Evolutionary conservation across 1,284 basidiomycete genomes (phyloP), one percentile per base, ranked within the genome.

Genomic region (Malassezia brasiliensis): DNA sequence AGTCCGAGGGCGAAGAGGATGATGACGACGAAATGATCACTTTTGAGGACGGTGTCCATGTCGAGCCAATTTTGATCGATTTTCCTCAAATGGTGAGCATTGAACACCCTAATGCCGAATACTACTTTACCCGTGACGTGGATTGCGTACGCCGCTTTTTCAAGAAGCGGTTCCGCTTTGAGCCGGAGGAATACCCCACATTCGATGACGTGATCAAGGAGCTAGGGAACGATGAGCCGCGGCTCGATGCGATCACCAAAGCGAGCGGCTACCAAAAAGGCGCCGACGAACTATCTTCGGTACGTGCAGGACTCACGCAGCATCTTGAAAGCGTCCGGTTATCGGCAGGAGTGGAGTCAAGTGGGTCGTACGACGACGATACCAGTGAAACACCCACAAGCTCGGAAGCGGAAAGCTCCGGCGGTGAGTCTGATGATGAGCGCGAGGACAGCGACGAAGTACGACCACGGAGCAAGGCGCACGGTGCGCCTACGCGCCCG

Each of bases 71-170:
- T 51, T 83, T 99, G 34, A 98, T 99, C 66, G 94, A 99, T 78
- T 99, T 99, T 74, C 93, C 93, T 2, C 93, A 99, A 78, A 96
- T 98, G 93, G 88, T 98, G 76, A 90, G 87, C 79, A 93, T 88
- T 35, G 87, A 90, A 47, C 93, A 99, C 70, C 83, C 85, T 68
- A 96, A 99, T 75, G 94, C 93, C 10, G 93, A 96, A 78, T 94
- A 86, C 86, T 98, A 94, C 78, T 99, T 99, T 77, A 90, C 96
- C 72, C 85, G 94, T 34, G 94, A 99, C 75, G 94, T 99, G 14
- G 85, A 93, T 59, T 96, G 94, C 75, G 90, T 99, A 62, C 83
- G 89, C 40, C 84, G 83, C 10, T 99, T 96, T 78, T 98, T 99
- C 81, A 81, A 81, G 62, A 83, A 89, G 60, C 79, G 91, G 20